Percentiles rank a stretch among this genome's conserved stretches.
Conservation (phyloP, 106 monocot genomes). For the Platanthera zijinensis region DNA sequence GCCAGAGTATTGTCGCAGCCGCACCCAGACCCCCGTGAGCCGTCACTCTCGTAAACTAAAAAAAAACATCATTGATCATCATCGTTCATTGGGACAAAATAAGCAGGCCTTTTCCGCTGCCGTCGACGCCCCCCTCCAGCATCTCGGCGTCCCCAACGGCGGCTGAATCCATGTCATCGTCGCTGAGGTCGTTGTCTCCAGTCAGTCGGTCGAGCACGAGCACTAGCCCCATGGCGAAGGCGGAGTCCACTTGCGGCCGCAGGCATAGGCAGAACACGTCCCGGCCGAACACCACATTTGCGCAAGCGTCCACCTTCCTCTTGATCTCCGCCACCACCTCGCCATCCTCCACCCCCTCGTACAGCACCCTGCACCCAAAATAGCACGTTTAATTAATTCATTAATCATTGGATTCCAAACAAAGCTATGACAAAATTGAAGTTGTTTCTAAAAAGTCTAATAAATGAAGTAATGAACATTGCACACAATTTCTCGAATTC, state of each 20-base stretch:
- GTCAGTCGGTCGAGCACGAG: conserved; percentile 80
- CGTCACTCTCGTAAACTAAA: background rate
- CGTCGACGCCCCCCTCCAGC: background rate
- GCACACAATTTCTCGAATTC: too few species aligned
- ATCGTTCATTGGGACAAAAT: background rate
- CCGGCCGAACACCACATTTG: conserved; percentile 47
- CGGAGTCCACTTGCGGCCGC: conserved; percentile 54
- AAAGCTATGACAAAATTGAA: too few species aligned
- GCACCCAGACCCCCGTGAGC: too few species aligned
- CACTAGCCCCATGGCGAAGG: conserved; percentile 87
- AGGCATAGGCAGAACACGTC: conserved; percentile 82
- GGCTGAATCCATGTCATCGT: background rate
- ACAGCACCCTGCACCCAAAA: conserved; percentile 11
- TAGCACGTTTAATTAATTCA: too few species aligned
- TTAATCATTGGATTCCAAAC: too few species aligned
- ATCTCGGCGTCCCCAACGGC: conserved; percentile 2
- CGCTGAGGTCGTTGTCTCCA: conserved; percentile 3
- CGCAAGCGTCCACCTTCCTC: conserved; percentile 56
- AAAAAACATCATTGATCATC: too few species aligned
- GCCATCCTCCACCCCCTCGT: conserved; percentile 1
- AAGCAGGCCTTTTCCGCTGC: background rate
- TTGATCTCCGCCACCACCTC: conserved; percentile 43
- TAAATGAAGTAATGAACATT: too few species aligned
- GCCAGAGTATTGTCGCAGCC: too few species aligned
- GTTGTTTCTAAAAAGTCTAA: too few species aligned